Base-by-base conservation (phyloP, 2,329 filamentous ascomycete genomes). In the Penicillium corylophilum region DNA sequence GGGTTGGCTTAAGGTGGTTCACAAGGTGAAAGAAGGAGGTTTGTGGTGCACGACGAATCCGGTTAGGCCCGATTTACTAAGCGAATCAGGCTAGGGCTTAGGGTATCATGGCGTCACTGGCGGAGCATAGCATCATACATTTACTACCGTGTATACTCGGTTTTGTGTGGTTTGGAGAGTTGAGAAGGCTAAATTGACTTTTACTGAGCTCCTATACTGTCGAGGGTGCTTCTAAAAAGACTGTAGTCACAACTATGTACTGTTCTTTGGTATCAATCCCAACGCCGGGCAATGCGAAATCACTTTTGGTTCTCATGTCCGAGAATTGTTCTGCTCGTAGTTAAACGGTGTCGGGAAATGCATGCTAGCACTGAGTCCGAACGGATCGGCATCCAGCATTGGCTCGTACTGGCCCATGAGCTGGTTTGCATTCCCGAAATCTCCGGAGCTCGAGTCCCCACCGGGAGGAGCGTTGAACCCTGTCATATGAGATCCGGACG, bases 341-440 rank as follows among this genome's bases (percentile, higher is more conserved):
- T 72, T 74, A 71, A 92, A 94, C 50, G 89, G 88, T 2, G 87
- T 89, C 10, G 91, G 91, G 65, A 96, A 96, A 60, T 93, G 89
- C 93, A 96, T 96, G 74, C 90, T 95, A 31, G 92, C 92, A 53
- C 89, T 93, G 46, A 96, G 79, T 12, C 92, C 92, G 65, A 96
- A 97, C 0, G 93, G 93, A 71, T 96, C 92, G 72, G 91, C 90
- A 68, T 96, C 92, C 44, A 95, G 78, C 74, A 91, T 89, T 16
- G 91, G 88, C 65, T 96, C 92, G 67, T 90, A 95, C 13, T 84
- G 80, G 60, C 87, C 84, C 64, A 88, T 81, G 33, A 85, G 76
- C 48, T 77, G 74, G 56, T 76, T 80, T 64, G 74, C 71, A 46
- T 70, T 70, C 46, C 74, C 72, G 61, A 77, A 79, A 15, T 67